phyloP scores from a whole-genome alignment of 2,329 filamentous ascomycete genomes.

The Colletotrichum navitas region DNA sequence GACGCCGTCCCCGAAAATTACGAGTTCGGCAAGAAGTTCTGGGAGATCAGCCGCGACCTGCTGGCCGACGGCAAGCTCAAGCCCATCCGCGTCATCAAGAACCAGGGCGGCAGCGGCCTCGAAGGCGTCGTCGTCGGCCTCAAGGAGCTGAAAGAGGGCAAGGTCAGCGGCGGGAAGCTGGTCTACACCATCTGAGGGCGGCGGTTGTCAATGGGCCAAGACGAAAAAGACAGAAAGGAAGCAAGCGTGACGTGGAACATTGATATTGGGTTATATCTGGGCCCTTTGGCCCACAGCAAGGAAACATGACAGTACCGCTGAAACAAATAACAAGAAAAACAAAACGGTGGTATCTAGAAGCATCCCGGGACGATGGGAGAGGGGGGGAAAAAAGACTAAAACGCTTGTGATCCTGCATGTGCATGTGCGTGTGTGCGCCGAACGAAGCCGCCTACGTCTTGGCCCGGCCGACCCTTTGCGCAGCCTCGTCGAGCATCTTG shows the following conservation, averaged over 20 bases:
- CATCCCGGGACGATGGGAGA: not conserved
- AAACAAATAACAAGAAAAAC: constrained; percentile 2
- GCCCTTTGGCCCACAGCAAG: not conserved
- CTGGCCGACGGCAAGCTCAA: constrained; percentile 53
- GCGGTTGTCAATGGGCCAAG: not conserved
- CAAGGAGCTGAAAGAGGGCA: constrained; percentile 49
- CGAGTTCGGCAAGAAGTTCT: constrained; percentile 52
- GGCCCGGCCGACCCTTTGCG: constrained; percentile 43
- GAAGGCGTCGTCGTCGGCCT: constrained; percentile 52
- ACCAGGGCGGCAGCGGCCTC: constrained; percentile 48
- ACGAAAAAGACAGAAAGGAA: not conserved
- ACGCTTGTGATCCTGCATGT: not conserved
- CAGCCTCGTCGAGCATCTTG: constrained; percentile 50
- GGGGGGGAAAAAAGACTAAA: not conserved
- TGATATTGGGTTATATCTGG: not conserved
- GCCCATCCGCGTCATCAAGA: constrained; percentile 48
- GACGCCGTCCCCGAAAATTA: constrained; percentile 46
- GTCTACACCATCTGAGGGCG: constrained; percentile 52
- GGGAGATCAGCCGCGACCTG: constrained; percentile 49
- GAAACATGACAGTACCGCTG: not conserved
- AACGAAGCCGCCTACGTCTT: constrained; percentile 6
- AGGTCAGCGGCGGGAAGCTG: constrained; percentile 57
- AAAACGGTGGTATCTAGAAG: constrained; percentile 34
- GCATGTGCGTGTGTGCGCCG: not conserved
- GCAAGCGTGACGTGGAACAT: not conserved